These are phyloP conservation scores for Simplicillium sp. DNA, from an alignment of 2,329 filamentous ascomycete species.

Conservation along the genomic window DNA sequence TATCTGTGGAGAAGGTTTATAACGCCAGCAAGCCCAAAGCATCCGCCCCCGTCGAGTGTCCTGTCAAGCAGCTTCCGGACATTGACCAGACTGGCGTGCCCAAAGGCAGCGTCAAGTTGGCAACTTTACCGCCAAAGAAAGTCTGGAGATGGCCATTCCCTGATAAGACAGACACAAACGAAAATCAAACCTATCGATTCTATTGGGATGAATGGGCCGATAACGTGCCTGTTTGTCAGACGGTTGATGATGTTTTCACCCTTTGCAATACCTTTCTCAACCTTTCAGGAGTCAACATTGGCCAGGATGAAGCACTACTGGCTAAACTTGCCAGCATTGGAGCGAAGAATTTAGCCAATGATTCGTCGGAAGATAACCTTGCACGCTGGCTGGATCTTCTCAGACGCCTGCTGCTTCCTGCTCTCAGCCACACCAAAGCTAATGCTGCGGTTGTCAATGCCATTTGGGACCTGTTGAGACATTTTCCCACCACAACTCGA, in stretches of 20 bases:
- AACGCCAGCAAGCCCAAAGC: constrained; percentile 31
- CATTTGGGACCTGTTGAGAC: constrained; percentile 72
- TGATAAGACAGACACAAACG: constrained; percentile 66
- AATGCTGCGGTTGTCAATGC: constrained; percentile 82
- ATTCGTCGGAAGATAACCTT: constrained; percentile 60
- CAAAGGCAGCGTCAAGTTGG: constrained; percentile 59
- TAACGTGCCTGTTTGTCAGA: constrained; percentile 85
- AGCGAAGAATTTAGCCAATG: constrained; percentile 59
- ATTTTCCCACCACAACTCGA: constrained; percentile 66
- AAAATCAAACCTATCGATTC: constrained; percentile 75
- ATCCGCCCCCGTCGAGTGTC: constrained; percentile 20
- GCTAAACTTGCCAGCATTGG: constrained; percentile 83
- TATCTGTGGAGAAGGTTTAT: constrained; percentile 69
- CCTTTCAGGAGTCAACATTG: constrained; percentile 79
- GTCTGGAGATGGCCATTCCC: constrained; percentile 75
- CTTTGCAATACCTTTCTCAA: constrained; percentile 79
- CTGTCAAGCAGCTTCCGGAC: constrained; percentile 35
- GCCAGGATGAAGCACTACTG: constrained; percentile 68
- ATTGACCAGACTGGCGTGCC: constrained; percentile 56
- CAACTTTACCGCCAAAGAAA: constrained; percentile 51
- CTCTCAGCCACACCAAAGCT: constrained; percentile 74
- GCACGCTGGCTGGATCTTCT: constrained; percentile 78
- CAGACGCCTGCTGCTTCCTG: constrained; percentile 75
- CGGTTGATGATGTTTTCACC: constrained; percentile 80
- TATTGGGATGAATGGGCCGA: constrained; percentile 98